Evolutionary conservation across 139 green algal species (phyloP), one percentile per base, ranked within the genome.

Genomic region (Chlorella vulgaris): DNA sequence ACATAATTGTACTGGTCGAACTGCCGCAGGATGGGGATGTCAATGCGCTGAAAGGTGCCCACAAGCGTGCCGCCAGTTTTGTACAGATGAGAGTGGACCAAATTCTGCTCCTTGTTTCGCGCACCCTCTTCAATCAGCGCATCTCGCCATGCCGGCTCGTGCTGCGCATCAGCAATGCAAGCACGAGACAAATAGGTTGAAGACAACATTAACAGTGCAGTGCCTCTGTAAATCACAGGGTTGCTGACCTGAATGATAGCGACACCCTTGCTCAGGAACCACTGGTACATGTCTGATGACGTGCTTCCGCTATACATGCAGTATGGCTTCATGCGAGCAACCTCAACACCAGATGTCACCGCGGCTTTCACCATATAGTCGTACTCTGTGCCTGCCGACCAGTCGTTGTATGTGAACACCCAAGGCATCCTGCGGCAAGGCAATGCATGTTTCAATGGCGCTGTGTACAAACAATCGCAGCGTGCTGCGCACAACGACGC

Each of bases 361-460:
- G 73, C 73, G 7, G 38, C 73, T 36, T 69, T 79, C 24, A 79
- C 73, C 73, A 79, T 79, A 29, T 68, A 33, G 53, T 79, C 73
- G 13, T 79, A 79, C 36, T 79, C 73, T 22, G 73, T 79, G 33
- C 73, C 73, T 4, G 53, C 33, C 2, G 73, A 79, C 73, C 73
- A 79, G 36, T 79, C 73, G 10, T 79, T 79, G 53, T 79, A 79
- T 22, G 73, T 79, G 35, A 79, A 79, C 35, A 79, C 73, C 73
- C 73, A 79, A 1, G 73, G 73, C 73, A 79, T 79, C 53, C 73
- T 79, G 73, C 8, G n/a, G 40, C 42, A 61, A 38, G 28, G 3
- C 19, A 39, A 61, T 29, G 13, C 4, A 28, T 40, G 31, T 13
- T 31, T 22, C 33, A 39, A 39, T 24, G 36, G 22, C 28, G 68